Conservation (phyloP, 768 basidiomycete species). For the Suillus occidentalis region DNA sequence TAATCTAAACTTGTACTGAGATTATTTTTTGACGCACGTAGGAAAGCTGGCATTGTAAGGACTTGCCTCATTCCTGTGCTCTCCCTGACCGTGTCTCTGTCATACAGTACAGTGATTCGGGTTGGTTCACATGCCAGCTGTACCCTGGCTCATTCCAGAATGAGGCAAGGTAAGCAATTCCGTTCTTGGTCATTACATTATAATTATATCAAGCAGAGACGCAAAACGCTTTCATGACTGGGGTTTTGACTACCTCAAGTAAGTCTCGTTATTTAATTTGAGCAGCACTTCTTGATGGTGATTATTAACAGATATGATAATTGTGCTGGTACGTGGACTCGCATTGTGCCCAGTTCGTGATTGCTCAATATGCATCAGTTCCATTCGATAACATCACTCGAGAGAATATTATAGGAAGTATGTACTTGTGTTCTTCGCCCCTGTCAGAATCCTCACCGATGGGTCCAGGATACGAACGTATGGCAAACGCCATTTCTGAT, state of each 20-base stretch:
- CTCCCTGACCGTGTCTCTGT: neutral
- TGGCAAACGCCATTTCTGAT: constrained; percentile 57
- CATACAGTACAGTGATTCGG: constrained; percentile 60
- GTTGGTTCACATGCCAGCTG: constrained; percentile 65
- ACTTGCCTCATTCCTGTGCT: neutral
- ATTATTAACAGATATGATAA: constrained; percentile 52
- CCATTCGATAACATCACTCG: constrained; percentile 57
- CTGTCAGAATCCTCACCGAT: neutral
- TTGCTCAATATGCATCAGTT: constrained; percentile 33
- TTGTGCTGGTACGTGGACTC: constrained; percentile 44
- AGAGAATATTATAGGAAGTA: constrained; percentile 57
- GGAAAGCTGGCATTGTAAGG: constrained; percentile 63
- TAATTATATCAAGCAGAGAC: constrained; percentile 41
- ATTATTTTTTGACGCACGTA: constrained; percentile 21
- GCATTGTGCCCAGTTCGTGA: neutral
- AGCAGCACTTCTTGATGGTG: neutral
- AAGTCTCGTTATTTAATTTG: constrained; percentile 15
- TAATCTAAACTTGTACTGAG: neutral
- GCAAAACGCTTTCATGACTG: constrained; percentile 59
- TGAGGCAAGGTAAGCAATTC: constrained; percentile 47
- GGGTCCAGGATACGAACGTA: constrained; percentile 53
- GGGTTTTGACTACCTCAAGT: constrained; percentile 71
- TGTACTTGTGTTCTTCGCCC: constrained; percentile 20
- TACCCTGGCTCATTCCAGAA: constrained; percentile 69
- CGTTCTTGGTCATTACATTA: neutral